Conservation (phyloP, 768 basidiomycete species). For the Grammothele lineata region DNA sequence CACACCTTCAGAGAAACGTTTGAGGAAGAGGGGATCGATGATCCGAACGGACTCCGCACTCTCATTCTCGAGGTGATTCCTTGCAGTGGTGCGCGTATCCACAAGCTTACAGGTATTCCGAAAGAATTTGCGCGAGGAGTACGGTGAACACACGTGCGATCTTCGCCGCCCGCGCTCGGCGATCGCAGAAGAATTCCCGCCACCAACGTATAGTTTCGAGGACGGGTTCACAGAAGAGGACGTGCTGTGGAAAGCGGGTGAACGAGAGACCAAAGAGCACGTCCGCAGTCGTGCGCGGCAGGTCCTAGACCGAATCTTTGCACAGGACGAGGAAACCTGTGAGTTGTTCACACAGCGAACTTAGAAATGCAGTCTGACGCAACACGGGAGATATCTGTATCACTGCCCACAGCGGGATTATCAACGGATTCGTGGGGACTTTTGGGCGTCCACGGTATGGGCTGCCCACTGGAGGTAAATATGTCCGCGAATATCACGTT, state of each 20-base stretch:
- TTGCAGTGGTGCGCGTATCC: neutral
- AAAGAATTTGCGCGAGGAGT: slow-evolving; percentile 65
- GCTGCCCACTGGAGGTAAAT: slow-evolving; percentile 63
- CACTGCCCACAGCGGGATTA: slow-evolving; percentile 62
- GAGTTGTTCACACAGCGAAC: too few species aligned
- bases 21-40: slow-evolving; percentile 13
- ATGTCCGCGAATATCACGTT: too few species aligned
- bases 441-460: slow-evolving; percentile 41
- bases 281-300: slow-evolving; percentile 42
- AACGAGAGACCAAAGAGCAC: slow-evolving; percentile 49
- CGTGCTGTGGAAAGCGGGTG: slow-evolving; percentile 49
- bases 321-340: slow-evolving; percentile 44
- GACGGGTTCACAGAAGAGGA: slow-evolving; percentile 59
- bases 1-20: slow-evolving; percentile 55
- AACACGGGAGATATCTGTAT: slow-evolving; percentile 60
- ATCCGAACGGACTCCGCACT: slow-evolving; percentile 25
- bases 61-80: slow-evolving; percentile 52
- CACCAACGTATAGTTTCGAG: slow-evolving; percentile 46
- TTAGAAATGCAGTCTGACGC: too few species aligned
- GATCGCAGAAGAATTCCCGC: slow-evolving; percentile 46
- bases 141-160: slow-evolving; percentile 71
- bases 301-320: slow-evolving; percentile 55
- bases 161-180: slow-evolving; percentile 47
- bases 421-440: slow-evolving; percentile 48
- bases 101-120: neutral